These are phyloP conservation scores for Fusarium brachygibbosum DNA, from an alignment of 2,329 filamentous ascomycete genomes.

Conservation along the genomic window DNA sequence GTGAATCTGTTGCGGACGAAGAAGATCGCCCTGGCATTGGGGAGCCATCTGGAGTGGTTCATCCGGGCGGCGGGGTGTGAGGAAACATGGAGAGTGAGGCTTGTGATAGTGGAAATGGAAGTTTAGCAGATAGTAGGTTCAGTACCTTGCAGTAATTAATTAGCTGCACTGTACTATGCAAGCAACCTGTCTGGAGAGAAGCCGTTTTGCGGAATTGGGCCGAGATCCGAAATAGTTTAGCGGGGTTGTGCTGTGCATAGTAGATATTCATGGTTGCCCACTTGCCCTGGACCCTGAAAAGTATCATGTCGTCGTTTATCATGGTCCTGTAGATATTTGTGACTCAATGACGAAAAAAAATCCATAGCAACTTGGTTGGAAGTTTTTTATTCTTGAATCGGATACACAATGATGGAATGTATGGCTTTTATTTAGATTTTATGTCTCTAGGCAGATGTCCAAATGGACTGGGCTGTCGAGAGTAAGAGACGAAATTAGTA, in stretches of 20 bases:
- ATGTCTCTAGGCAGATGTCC: no score
- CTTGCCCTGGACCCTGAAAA: constrained; percentile 2
- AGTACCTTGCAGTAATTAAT: constrained; percentile 5
- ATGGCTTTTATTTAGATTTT: background rate
- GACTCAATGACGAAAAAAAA: background rate
- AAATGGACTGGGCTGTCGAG: no score
- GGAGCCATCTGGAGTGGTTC: constrained; percentile 50
- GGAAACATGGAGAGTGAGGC: constrained; percentile 33
- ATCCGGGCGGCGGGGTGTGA: constrained; percentile 46
- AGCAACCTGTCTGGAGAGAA: constrained; percentile 1
- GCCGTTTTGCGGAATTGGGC: constrained; percentile 25
- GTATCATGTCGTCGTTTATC: constrained; percentile 1
- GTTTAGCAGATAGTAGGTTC: constrained; percentile 1
- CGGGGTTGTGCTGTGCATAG: constrained; percentile 12
- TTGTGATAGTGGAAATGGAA: background rate
- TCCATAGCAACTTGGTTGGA: no score
- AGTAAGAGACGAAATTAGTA: no score
- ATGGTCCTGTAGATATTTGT: background rate
- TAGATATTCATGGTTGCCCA: no score
- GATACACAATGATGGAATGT: background rate
- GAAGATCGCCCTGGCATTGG: constrained; percentile 42
- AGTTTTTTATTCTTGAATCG: background rate
- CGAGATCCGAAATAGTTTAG: constrained; percentile 38
- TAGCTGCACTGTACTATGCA: background rate
- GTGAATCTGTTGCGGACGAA: constrained; percentile 25